Evolutionary conservation across 345 rosid genomes (phyloP).

Genomic region (Aquilaria malaccensis): DNA sequence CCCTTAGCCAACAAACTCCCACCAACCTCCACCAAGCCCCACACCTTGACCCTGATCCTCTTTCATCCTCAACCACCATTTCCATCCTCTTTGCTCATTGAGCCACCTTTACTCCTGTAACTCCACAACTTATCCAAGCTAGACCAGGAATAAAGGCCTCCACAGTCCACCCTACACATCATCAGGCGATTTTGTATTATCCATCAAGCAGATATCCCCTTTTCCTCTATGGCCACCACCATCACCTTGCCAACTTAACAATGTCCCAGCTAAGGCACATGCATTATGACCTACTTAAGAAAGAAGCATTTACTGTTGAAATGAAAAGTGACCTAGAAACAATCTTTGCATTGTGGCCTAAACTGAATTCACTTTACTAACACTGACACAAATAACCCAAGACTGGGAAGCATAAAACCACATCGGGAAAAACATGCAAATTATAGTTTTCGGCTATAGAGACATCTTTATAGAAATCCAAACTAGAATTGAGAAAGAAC

Average conservation of each 20-base stretch:
- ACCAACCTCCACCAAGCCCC: constrained; percentile 26
- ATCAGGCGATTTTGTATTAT: constrained; percentile 51
- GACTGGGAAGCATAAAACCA: constrained; percentile 30
- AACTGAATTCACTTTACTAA: constrained; percentile 31
- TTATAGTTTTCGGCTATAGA: constrained; percentile 48
- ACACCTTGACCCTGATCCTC: constrained; percentile 36
- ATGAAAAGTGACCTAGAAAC: constrained; percentile 35
- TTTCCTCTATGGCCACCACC: constrained; percentile 73
- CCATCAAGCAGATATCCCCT: constrained; percentile 56
- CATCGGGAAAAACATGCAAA: constrained; percentile 32
- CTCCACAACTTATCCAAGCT: constrained; percentile 51
- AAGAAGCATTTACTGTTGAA: constrained; percentile 34
- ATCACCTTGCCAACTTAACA: constrained; percentile 44
- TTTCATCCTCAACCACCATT: constrained; percentile 70
- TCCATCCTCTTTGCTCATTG: constrained; percentile 47
- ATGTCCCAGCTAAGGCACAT: constrained; percentile 49
- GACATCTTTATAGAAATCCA: constrained; percentile 33
- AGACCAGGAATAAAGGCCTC: constrained; percentile 65
- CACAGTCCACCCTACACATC: constrained; percentile 53
- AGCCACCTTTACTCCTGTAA: constrained; percentile 67
- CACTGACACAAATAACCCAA: constrained; percentile 33
- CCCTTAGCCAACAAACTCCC: constrained; percentile 54
- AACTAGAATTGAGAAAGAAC: constrained; percentile 25
- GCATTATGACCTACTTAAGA: constrained; percentile 34
- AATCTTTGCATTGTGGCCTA: constrained; percentile 26